Base-by-base conservation (phyloP, 768 basidiomycete genomes). In the Suillus tomentosus region DNA sequence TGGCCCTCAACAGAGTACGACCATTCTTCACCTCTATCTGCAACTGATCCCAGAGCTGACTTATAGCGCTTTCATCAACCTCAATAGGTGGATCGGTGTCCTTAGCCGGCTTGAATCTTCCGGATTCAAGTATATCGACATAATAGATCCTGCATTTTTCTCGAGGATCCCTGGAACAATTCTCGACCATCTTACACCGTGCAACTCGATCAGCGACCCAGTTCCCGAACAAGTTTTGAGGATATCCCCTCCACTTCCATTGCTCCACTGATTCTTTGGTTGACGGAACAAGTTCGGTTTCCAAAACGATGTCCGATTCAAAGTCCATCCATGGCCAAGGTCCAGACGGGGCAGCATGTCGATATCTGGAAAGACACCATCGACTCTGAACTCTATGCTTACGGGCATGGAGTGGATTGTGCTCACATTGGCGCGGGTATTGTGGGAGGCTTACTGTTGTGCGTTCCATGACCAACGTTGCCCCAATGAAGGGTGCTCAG, bases 201-300 rank as follows among this genome's bases (percentile, higher is more conserved):
- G 61, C 40, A 31, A 76, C 69, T 60, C 84, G 83, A 3, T 67
- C 67, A 1, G 67, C 69, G 0, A 79, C 81, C 84, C 84, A 84
- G 65, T 83, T 84, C 1, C 81, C 80, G 68, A 80, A 85, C 5
- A 79, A 67, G 0, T 78, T 77, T 62, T 82, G 78, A 0, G 84
- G 82, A 67, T 84, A 84, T 61, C 65, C 60, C 24, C 69, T 48
- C 77, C 77, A 78, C 2, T 31, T 37, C 40, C 58, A 19, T 37
- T 27, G 31, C 9, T 39, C 50, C 17, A 11, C 22, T 43, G 56
- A 1, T 0, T 27, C 39, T 40, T 22, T 64, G 3, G 1, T 17
- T 24, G 65, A 67, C 2, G 69, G 39, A 10, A 67, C 58, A 2
- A 62, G 66, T 3, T 24, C 40, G 5, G 76, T 31, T 10, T 40